Base-by-base conservation (phyloP, 768 basidiomycete species). In the Artomyces pyxidatus region DNA sequence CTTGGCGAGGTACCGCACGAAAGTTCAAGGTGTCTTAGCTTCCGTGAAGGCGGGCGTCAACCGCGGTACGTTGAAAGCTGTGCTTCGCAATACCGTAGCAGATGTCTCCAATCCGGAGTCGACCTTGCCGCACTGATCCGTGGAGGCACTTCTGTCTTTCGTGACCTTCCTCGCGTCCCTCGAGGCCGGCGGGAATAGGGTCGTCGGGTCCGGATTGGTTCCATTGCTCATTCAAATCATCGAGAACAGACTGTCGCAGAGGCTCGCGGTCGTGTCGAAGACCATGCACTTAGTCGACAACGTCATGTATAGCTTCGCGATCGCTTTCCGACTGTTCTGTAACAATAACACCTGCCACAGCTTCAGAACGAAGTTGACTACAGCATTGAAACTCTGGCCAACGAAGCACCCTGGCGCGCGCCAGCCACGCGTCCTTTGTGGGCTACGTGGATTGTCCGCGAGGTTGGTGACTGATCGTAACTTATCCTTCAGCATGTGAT, bases 41-140 rank as follows among this genome's bases (percentile, higher is more conserved):
- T 85, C 93, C 1, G 78, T 98, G 29, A 95, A 96, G 62, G 93
- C 91, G 21, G 91, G 91, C 38, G 91, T 97, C 47, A 95, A 92
- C 59, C 96, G 98, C 60, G 96, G 96, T 11, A 85, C 92, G 32
- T 66, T 99, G 21, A 90, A 98, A 83, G 84, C 86, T 23, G 71
- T 93, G 28, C 74, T 97, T 47, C 79, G 93, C 52, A 85, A 82
- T 65, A 86, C 88, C 21, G 83, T 90, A 16, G 63, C 73, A n/a
- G 85, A 91, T 51, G 79, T 92, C 19, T 73, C 77, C 47, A 76
- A 77, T 49, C 72, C 81, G 1, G 75, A 81, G 21, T 85, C 81
- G 28, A 78, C 67, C 22, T 66, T 85, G 25, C 81, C 84, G 9
- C 83, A 86, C 47, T 74, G 83, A 1, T 88, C 88, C 55, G 74